Conservation (phyloP, 768 basidiomycete genomes). For the Omphalotus guepiniiformis region DNA sequence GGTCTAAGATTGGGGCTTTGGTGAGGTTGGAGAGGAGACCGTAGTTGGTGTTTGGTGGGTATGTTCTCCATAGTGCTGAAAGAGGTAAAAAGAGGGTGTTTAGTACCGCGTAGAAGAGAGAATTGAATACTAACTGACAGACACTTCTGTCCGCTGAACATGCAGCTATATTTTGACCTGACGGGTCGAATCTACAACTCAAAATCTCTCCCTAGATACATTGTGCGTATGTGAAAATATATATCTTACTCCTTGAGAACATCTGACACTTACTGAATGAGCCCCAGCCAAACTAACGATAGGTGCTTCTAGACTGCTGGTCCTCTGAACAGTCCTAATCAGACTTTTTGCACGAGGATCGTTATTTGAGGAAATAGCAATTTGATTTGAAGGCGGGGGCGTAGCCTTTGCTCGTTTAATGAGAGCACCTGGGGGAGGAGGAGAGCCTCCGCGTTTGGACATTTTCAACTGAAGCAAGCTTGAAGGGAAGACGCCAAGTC, state of each 20-base stretch:
- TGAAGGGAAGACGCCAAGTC: no score
- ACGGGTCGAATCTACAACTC: conserved; percentile 90
- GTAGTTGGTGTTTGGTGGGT: conserved; percentile 90
- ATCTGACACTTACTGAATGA: conserved; percentile 60
- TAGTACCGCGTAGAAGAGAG: neutral
- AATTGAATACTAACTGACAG: conserved; percentile 49
- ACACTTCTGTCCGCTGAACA: conserved; percentile 88
- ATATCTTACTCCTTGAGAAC: neutral
- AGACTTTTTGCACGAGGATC: conserved; percentile 76
- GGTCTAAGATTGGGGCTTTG: conserved; percentile 89
- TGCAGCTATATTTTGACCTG: conserved; percentile 90
- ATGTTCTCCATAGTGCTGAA: conserved; percentile 85
- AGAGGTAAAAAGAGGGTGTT: conserved; percentile 1
- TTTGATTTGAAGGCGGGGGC: conserved; percentile 48
- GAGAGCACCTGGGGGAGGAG: conserved; percentile 49
- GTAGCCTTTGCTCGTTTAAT: conserved; percentile 59
- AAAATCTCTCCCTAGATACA: conserved; percentile 70
- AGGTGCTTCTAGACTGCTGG: conserved; percentile 90
- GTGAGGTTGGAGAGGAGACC: conserved; percentile 77
- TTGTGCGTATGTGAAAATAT: neutral
- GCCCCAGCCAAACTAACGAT: conserved; percentile 89
- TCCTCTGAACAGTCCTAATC: conserved; percentile 82
- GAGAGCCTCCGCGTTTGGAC: conserved; percentile 70
- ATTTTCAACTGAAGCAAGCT: no score
- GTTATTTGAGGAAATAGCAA: conserved; percentile 70